Evolutionary conservation across 2,329 filamentous ascomycete species (phyloP), one percentile per base, ranked within the genome.

Genomic region (Teratosphaeria pseudoeucalypti): DNA sequence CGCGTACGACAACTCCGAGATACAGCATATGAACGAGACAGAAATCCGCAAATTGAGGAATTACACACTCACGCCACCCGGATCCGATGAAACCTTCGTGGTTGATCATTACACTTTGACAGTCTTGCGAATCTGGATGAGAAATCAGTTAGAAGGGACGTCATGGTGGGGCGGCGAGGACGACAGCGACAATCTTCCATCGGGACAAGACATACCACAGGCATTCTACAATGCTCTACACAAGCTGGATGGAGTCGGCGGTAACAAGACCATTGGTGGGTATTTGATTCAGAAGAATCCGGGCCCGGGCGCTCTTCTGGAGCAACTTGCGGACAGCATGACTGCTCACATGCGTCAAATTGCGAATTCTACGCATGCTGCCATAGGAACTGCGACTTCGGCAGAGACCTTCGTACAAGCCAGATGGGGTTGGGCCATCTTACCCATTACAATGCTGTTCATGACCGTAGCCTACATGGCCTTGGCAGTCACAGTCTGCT

Each of bases 391-490:
- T 37, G 61, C 59, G 3, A 54, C 26, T 7, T 54, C 39, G 1
- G 23, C 54, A 26, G 12, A 56, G 47, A 60, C 47, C 2, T 37
- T 60, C 7, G 62, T 64, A 3, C 55, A 52, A n/a, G 61, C 52
- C 16, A 58, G 61, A 23, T 63, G 61, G 61, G 26, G 54, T n/a
- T 64, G 58, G 61, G 52, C 54, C 9, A 60, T 60, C 14, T 57
- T 60, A 12, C 58, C 62, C 1, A 16, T 63, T 2, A 19, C 26
- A 1, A 32, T 64, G 27, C 56, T 64, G 5, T 43, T 55, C 6
- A 19, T 63, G 16, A 64, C 59, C 0, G 16, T 62, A 1, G 26
- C 19, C 1, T 64, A 62, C 43, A 26, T 62, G 2, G 16, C 43
- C 2, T 23, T 53, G 1, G 62, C 62, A 1, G 54, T 64, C 0